These are phyloP conservation scores for Candida xyloterini DNA, from an alignment of 805 yeast genomes.

Conservation along the genomic window DNA sequence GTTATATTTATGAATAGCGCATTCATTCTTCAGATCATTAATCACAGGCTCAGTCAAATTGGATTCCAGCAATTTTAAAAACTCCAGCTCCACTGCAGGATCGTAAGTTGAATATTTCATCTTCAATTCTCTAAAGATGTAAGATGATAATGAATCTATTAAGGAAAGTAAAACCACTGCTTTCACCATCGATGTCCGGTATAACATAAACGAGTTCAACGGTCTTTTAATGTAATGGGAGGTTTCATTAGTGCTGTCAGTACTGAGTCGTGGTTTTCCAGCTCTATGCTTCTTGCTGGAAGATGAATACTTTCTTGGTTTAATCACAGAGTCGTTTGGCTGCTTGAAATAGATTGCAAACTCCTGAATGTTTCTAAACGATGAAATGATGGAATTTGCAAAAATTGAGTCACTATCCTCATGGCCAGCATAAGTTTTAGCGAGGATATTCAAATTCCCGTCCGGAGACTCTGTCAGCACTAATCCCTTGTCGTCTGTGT, in stretches of 20 bases:
- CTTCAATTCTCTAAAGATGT: constrained; percentile 16
- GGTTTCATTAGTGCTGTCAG: constrained; percentile 1
- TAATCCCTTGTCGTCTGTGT: constrained; percentile 21
- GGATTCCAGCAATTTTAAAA: constrained; percentile 13
- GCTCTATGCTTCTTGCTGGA: constrained; percentile 7
- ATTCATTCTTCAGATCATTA: constrained; percentile 10
- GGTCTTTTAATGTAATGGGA: constrained; percentile 40
- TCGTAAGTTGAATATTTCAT: constrained; percentile 20
- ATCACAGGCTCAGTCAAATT: constrained; percentile 8
- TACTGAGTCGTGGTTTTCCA: constrained; percentile 1
- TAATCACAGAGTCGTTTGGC: constrained; percentile 18
- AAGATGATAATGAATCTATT: constrained; percentile 24
- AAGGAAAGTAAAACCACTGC: constrained; percentile 33
- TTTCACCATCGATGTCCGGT: constrained; percentile 42
- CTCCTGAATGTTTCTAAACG: constrained; percentile 22
- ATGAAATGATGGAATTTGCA: constrained; percentile 22
- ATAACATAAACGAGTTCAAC: constrained; percentile 46
- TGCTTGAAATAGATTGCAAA: constrained; percentile 26
- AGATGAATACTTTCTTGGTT: constrained; percentile 5
- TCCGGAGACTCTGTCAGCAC: constrained; percentile 20
- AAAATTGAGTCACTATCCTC: constrained; percentile 17
- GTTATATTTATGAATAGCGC: constrained; percentile 33
- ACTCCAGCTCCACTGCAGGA: constrained; percentile 14
- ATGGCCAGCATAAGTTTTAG: constrained; percentile 30
- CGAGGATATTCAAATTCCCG: constrained; percentile 17